These are phyloP conservation scores for Datisca glomerata DNA, from an alignment of 306 rosid species.

Conservation along the genomic window DNA sequence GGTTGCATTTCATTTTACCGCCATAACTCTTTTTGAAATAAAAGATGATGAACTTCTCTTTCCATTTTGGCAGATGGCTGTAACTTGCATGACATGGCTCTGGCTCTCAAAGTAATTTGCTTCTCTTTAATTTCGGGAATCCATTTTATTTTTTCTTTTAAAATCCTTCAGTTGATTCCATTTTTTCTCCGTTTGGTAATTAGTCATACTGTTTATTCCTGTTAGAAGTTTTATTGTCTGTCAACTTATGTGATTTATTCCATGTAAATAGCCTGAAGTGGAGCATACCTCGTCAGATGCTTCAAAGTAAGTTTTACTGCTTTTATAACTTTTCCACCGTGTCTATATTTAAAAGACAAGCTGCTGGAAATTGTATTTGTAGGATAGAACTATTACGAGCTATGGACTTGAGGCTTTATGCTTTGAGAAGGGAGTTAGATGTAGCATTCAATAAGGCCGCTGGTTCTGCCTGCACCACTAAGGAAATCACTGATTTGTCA, in stretches of 20 bases:
- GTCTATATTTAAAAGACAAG: constrained; percentile 15
- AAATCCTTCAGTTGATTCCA: no score
- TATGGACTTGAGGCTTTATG: constrained; percentile 76
- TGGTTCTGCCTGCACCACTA: constrained; percentile 28
- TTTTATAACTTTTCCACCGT: constrained; percentile 11
- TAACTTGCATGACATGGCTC: constrained; percentile 18
- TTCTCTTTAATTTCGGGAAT: constrained; percentile 12
- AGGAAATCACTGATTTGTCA: constrained; percentile 33
- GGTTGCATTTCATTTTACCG: no score
- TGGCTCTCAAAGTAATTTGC: constrained; percentile 25
- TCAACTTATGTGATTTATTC: constrained; percentile 20
- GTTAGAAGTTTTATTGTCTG: constrained; percentile 13
- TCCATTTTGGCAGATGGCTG: constrained; percentile 27
- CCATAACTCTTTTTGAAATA: no score
- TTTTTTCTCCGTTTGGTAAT: no score
- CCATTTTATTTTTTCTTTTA: no score
- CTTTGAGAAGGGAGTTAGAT: constrained; percentile 47
- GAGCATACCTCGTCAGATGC: constrained; percentile 43
- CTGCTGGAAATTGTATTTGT: constrained; percentile 30
- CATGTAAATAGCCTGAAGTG: constrained; percentile 46
- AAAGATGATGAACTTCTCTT: no score
- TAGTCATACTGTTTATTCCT: no score
- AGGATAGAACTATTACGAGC: constrained; percentile 87
- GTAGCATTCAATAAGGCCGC: constrained; percentile 36
- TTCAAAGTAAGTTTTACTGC: constrained; percentile 67